Evolutionary conservation across 2,329 filamentous ascomycete species (phyloP).

Genomic region (Truncatella angustata): DNA sequence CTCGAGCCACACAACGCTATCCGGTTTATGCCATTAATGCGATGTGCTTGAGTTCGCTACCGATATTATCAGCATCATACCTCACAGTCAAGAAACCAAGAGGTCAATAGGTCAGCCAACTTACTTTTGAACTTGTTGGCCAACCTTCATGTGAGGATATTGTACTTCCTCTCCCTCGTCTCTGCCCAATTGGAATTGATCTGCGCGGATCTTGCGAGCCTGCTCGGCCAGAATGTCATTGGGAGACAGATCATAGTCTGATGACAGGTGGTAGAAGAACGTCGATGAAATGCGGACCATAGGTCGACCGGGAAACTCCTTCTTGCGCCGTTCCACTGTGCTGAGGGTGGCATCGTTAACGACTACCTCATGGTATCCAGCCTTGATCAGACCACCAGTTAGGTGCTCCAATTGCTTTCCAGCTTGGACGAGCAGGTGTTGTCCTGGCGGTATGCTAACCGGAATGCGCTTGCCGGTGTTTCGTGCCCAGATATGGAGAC

Average conservation of each 20-base stretch:
- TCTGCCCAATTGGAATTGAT: conserved; percentile 46
- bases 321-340: conserved; percentile 41
- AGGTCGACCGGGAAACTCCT: conserved; percentile 45
- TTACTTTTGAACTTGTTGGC: conserved; percentile 56
- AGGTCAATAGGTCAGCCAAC: too few species aligned
- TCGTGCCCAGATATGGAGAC: conserved; percentile 62
- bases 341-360: conserved; percentile 52
- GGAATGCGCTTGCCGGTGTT: conserved; percentile 59
- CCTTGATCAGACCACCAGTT: conserved; percentile 60
- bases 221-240: conserved; percentile 45
- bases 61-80: too few species aligned
- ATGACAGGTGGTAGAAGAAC: conserved; percentile 59
- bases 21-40: conserved; percentile 48
- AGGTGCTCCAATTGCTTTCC: conserved; percentile 63
- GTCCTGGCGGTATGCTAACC: conserved; percentile 56
- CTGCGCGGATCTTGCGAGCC: conserved; percentile 42
- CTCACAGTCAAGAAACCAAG: too few species aligned
- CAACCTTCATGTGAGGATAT: conserved; percentile 57
- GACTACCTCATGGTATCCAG: conserved; percentile 61
- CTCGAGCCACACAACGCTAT: too few species aligned
- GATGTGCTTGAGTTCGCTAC: conserved; percentile 52
- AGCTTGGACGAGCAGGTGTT: conserved; percentile 59
- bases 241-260: conserved; percentile 54
- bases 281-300: conserved; percentile 58
- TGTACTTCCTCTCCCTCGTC: conserved; percentile 51